These are phyloP conservation scores for Beverwykella pulmonaria DNA, from an alignment of 495 filamentous ascomycete species.

Conservation along the genomic window DNA sequence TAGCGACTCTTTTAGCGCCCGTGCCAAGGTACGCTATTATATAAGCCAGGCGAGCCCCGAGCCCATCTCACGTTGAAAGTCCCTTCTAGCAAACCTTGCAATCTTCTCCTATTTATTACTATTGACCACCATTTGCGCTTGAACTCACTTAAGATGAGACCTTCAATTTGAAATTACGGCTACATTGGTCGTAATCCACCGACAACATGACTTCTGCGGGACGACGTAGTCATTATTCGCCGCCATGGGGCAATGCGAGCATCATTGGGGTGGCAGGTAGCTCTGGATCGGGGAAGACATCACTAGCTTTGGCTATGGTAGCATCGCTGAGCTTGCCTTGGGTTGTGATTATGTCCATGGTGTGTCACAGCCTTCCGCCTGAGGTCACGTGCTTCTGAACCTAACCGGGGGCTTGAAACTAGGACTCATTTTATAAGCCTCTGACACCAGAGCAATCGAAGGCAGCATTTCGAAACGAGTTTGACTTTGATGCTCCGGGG, in stretches of 20 bases:
- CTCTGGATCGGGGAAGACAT: slow-evolving; percentile 97
- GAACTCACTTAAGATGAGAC: slow-evolving; percentile 1
- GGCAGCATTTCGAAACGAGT: slow-evolving; percentile 83
- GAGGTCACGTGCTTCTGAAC: slow-evolving; percentile 18
- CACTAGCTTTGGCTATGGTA: slow-evolving; percentile 88
- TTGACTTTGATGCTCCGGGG: slow-evolving; percentile 91
- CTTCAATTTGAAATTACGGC: neutral
- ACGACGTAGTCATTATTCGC: slow-evolving; percentile 66
- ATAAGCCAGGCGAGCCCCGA: slow-evolving; percentile 1
- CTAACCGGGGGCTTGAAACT: slow-evolving; percentile 5
- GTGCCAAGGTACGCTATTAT: neutral
- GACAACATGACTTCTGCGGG: neutral
- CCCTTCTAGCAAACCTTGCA: neutral
- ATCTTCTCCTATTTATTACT: neutral
- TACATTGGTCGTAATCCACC: neutral
- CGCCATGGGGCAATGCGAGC: slow-evolving; percentile 89
- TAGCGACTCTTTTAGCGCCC: neutral
- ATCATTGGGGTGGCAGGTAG: slow-evolving; percentile 97
- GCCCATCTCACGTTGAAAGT: neutral
- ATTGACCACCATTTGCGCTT: neutral
- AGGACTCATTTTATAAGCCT: slow-evolving; percentile 97
- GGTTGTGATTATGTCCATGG: slow-evolving; percentile 97
- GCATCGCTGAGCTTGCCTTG: slow-evolving; percentile 87
- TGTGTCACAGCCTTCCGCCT: slow-evolving; percentile 46
- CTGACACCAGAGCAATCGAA: slow-evolving; percentile 71